A percentile compares a stretch with the other conserved stretches of the same genome.
Conservation (phyloP, 257 asterid species). For the Salvia rosmarinus region DNA sequence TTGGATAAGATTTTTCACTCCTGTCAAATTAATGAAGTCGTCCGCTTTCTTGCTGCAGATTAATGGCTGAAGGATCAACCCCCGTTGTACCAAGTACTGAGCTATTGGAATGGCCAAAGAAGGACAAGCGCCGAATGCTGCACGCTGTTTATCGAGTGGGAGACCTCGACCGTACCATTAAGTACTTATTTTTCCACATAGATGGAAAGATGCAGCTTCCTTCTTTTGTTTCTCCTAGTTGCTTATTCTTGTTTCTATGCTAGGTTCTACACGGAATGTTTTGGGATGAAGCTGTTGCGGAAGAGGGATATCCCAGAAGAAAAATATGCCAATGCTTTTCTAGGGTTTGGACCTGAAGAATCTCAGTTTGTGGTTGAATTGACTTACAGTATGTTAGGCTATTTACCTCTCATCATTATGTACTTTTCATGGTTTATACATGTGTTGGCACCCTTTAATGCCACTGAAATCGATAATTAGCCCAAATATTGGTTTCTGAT, state of each 20-base stretch:
- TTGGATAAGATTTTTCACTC: background rate
- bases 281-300: conserved; percentile 95
- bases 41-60: conserved; percentile 34
- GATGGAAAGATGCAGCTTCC: conserved; percentile 14
- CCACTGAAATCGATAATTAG: background rate
- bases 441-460: background rate
- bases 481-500: background rate
- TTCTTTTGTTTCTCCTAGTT: conserved; percentile 11
- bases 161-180: conserved; percentile 93
- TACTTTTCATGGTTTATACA: conserved; percentile 10
- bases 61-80: conserved; percentile 73
- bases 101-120: conserved; percentile 88
- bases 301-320: conserved; percentile 90
- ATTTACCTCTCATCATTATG: background rate
- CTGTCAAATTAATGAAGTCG: background rate
- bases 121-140: conserved; percentile 78
- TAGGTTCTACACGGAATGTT: conserved; percentile 91
- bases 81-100: conserved; percentile 60
- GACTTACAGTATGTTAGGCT: conserved; percentile 79
- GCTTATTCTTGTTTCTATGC: conserved; percentile 24
- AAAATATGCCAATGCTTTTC: conserved; percentile 93
- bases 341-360: conserved; percentile 97
- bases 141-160: conserved; percentile 98
- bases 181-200: conserved; percentile 49
- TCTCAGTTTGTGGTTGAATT: conserved; percentile 88